Evolutionary conservation across 2,329 filamentous ascomycete genomes (phyloP).

Genomic region (Xylariomycetidae sp.): DNA sequence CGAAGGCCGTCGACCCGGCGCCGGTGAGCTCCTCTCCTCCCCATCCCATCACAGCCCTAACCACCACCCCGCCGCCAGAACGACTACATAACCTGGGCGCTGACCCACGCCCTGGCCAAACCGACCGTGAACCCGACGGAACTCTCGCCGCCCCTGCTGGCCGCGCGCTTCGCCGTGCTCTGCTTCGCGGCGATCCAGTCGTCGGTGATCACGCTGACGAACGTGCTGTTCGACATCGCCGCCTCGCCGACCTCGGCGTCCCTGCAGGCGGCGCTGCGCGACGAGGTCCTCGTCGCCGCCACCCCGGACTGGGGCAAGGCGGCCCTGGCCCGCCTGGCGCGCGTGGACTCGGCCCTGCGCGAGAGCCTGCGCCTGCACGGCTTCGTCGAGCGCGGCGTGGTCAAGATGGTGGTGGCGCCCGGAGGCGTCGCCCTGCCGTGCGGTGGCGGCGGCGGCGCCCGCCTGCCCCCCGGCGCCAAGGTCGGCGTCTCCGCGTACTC

Average conservation of each 20-base stretch:
- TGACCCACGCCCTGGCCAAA: constrained; percentile 28
- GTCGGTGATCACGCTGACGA: constrained; percentile 32
- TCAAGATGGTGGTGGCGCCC: constrained; percentile 29
- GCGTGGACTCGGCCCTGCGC: constrained; percentile 35
- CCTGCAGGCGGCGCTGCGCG: constrained; percentile 24
- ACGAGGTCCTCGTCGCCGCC: constrained; percentile 26
- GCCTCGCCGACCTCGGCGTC: constrained; percentile 17
- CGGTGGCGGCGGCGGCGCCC: constrained; percentile 27
- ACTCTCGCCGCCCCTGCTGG: constrained; percentile 25
- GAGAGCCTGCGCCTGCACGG: constrained; percentile 36
- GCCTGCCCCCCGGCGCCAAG: constrained; percentile 28
- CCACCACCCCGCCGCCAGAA: too few species aligned
- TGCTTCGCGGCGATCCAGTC: constrained; percentile 34
- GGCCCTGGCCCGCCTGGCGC: constrained; percentile 29
- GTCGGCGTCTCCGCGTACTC: constrained; percentile 30
- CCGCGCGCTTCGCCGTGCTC: constrained; percentile 26
- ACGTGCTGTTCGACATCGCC: constrained; percentile 31
- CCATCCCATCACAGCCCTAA: not conserved
- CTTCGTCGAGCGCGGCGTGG: constrained; percentile 30
- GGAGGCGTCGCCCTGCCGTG: constrained; percentile 27
- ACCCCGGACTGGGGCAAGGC: constrained; percentile 25
- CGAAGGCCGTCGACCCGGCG: constrained; percentile 8
- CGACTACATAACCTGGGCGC: constrained; percentile 35
- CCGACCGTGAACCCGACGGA: constrained; percentile 18
- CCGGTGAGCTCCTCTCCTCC: not conserved